Evolutionary conservation across 176 grass and related monocot genomes (phyloP).

Genomic region (Stipa capillata): DNA sequence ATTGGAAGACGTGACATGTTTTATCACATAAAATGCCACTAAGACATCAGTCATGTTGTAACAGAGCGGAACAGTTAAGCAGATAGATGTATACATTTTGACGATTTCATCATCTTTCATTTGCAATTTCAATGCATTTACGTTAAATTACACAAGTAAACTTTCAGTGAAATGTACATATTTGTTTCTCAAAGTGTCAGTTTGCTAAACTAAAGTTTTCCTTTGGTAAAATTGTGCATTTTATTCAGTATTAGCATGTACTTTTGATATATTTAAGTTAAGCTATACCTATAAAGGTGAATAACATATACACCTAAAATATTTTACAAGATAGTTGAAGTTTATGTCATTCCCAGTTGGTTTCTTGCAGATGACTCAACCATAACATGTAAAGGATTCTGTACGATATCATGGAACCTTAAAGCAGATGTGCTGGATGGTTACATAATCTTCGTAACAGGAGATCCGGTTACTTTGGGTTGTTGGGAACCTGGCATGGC

Average conservation of each 20-base stretch:
- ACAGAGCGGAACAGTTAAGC: background rate
- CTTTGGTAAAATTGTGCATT: background rate
- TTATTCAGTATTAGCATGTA: background rate
- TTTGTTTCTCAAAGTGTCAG: background rate
- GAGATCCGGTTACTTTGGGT: slow-evolving; percentile 74
- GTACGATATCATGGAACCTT: slow-evolving; percentile 74
- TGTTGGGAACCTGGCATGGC: slow-evolving; percentile 80
- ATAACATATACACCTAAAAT: background rate
- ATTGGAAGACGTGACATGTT: background rate
- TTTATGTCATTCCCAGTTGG: slow-evolving; percentile 17
- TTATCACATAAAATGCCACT: background rate
- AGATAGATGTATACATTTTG: background rate
- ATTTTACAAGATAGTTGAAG: background rate
- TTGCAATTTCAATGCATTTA: background rate
- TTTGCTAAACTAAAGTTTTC: background rate
- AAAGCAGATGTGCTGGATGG: slow-evolving; percentile 71
- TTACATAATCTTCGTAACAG: slow-evolving; percentile 62
- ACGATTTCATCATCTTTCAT: background rate
- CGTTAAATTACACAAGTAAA: background rate
- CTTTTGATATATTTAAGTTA: background rate
- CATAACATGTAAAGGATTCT: slow-evolving; percentile 69
- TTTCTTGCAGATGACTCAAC: slow-evolving; percentile 55
- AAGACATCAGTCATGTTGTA: background rate
- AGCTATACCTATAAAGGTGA: background rate
- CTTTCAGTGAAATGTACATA: background rate